Evolutionary conservation across 1,284 basidiomycete species (phyloP).

Genomic region (Boletus semigastroideus): DNA sequence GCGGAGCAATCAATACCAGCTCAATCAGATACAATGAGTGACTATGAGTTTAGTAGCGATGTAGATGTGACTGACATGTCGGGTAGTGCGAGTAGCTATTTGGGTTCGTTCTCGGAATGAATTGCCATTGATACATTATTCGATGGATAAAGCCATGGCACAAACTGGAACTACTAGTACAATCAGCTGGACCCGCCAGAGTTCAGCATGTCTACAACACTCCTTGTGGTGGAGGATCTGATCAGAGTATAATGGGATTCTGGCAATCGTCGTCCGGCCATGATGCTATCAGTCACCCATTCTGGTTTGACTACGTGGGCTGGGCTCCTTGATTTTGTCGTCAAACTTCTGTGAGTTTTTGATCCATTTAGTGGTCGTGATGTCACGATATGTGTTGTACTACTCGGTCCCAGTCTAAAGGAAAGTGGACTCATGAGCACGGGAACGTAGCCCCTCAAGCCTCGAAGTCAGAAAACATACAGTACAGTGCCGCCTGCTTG

Average conservation of each 20-base stretch:
- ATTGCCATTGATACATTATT: slow-evolving; percentile 12
- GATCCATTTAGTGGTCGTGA: slow-evolving; percentile 64
- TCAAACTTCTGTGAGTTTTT: slow-evolving; percentile 62
- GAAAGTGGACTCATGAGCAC: not conserved
- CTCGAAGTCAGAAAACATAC: slow-evolving; percentile 36
- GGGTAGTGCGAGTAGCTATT: slow-evolving; percentile 33
- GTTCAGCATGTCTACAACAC: slow-evolving; percentile 30
- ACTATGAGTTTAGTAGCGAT: slow-evolving; percentile 61
- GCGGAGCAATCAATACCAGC: slow-evolving; percentile 21
- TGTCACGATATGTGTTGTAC: slow-evolving; percentile 71
- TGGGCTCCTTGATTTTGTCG: slow-evolving; percentile 43
- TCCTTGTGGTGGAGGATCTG: slow-evolving; percentile 27
- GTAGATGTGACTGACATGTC: slow-evolving; percentile 38
- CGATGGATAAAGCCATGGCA: slow-evolving; percentile 4
- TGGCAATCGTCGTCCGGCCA: slow-evolving; percentile 50
- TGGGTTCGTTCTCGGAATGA: slow-evolving; percentile 32
- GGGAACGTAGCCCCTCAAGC: not conserved
- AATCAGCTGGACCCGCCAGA: slow-evolving; percentile 15
- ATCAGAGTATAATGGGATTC: slow-evolving; percentile 57
- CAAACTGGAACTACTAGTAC: not conserved
- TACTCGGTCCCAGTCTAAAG: slow-evolving; percentile 49
- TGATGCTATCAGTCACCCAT: slow-evolving; percentile 69
- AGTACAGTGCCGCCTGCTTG: slow-evolving; percentile 54
- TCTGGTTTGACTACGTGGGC: slow-evolving; percentile 65
- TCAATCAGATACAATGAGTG: slow-evolving; percentile 39